Conservation (phyloP, 1,139 yeast genomes). For the Candida frijolesensis region DNA sequence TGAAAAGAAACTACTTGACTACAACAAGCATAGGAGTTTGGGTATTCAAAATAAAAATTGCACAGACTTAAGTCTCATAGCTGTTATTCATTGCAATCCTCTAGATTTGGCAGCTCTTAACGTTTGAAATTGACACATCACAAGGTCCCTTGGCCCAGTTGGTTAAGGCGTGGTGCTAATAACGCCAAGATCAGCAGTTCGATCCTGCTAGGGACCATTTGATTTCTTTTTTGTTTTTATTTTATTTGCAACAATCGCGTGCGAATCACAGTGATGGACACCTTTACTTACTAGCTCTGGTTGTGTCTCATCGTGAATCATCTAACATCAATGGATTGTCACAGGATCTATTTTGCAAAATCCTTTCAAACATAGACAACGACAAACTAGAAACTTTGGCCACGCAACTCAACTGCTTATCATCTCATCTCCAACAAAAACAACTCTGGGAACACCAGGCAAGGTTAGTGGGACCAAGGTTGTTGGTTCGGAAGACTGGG, state of each 20-base stretch:
- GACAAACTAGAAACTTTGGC: conserved; percentile 63
- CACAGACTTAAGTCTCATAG: too few relatives aligned
- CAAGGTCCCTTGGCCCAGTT: conserved; percentile 78
- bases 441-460: conserved; percentile 64
- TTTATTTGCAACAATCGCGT: too few relatives aligned
- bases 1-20: too few relatives aligned
- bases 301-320: too few relatives aligned
- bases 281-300: too few relatives aligned
- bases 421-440: conserved; percentile 79
- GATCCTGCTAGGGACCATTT: conserved; percentile 83
- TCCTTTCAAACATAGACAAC: conserved; percentile 59
- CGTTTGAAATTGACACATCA: too few relatives aligned
- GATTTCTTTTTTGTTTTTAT: too few relatives aligned
- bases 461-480: conserved; percentile 69
- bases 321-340: conserved; percentile 65
- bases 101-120: too few relatives aligned
- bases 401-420: conserved; percentile 62
- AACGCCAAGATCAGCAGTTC: conserved; percentile 84
- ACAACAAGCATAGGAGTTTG: too few relatives aligned
- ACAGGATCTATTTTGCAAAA: conserved; percentile 55
- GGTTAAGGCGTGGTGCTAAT: conserved; percentile 93
- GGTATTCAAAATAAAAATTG: too few relatives aligned
- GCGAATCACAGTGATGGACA: too few relatives aligned
- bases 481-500: conserved; percentile 70
- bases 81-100: too few relatives aligned